phyloP scores from a whole-genome alignment of 2,329 filamentous ascomycete genomes.

The Ascochyta viciae-villosae region DNA sequence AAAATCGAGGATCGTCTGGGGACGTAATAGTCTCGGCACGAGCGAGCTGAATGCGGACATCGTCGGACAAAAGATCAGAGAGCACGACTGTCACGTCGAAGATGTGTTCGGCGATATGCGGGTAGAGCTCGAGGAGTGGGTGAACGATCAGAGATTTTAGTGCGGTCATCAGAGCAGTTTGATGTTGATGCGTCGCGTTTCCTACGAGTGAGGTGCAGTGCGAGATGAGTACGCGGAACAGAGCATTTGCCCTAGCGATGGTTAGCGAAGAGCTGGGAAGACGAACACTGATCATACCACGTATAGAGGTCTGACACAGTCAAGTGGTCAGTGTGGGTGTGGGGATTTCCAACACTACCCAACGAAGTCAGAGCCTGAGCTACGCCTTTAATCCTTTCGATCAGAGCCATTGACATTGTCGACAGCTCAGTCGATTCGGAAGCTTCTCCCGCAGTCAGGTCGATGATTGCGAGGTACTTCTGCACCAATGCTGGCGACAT shows the following conservation, averaged over 20 bases:
- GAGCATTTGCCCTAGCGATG: slow-evolving; percentile 36
- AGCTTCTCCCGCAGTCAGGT: slow-evolving; percentile 33
- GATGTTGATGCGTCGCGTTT: slow-evolving; percentile 39
- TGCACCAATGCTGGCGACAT: slow-evolving; percentile 27
- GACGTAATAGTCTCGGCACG: slow-evolving; percentile 34
- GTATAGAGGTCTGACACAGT: slow-evolving; percentile 26
- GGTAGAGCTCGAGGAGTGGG: slow-evolving; percentile 46
- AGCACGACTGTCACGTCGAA: slow-evolving; percentile 54
- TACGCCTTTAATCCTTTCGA: slow-evolving; percentile 43
- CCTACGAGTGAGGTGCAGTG: slow-evolving; percentile 38
- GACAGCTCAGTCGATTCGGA: slow-evolving; percentile 26
- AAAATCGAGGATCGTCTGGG: slow-evolving; percentile 44
- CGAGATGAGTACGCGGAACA: slow-evolving; percentile 52
- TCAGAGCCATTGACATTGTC: slow-evolving; percentile 31
- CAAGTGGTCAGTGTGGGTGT: slow-evolving; percentile 2
- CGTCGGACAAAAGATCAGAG: slow-evolving; percentile 51
- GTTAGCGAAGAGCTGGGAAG: slow-evolving; percentile 17
- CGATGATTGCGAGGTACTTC: slow-evolving; percentile 46
- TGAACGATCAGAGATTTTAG: slow-evolving; percentile 50
- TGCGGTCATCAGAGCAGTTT: slow-evolving; percentile 41
- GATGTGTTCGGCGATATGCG: slow-evolving; percentile 49
- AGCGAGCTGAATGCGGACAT: slow-evolving; percentile 45
- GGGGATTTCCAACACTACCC: not conserved
- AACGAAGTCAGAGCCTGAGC: slow-evolving; percentile 32
- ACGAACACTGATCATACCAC: slow-evolving; percentile 27